These are phyloP conservation scores for Boletus tylopilopsis DNA, from an alignment of 768 basidiomycete species.

Conservation along the genomic window DNA sequence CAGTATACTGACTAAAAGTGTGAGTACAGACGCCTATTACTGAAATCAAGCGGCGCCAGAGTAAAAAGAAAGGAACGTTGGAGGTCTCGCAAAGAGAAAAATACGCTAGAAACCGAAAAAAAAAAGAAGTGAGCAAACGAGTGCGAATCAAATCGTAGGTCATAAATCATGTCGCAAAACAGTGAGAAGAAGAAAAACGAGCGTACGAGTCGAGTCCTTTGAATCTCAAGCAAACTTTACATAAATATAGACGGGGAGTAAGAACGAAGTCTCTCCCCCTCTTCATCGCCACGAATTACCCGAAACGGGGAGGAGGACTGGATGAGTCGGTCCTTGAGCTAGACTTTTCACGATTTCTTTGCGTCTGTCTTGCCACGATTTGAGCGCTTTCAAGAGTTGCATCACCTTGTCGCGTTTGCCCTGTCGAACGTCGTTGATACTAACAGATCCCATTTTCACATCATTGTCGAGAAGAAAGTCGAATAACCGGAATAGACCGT, in stretches of 20 bases:
- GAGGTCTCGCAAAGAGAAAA: conserved; percentile 9
- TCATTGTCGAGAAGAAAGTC: conserved; percentile 92
- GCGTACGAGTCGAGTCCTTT: conserved; percentile 15
- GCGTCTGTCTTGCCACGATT: conserved; percentile 77
- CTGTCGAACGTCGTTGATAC: conserved; percentile 87
- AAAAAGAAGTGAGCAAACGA: background rate
- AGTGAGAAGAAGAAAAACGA: conserved; percentile 18
- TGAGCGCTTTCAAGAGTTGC: conserved; percentile 73
- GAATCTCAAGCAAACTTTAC: background rate
- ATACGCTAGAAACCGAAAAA: background rate
- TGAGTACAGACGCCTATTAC: conserved; percentile 10
- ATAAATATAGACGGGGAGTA: background rate
- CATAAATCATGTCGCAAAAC: conserved; percentile 7
- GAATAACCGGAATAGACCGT: conserved; percentile 84
- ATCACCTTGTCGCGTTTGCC: conserved; percentile 80
- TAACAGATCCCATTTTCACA: conserved; percentile 86
- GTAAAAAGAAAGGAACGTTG: conserved; percentile 2
- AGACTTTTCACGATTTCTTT: conserved; percentile 51
- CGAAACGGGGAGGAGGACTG: conserved; percentile 6
- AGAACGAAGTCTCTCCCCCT: too few species aligned
- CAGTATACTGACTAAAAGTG: conserved; percentile 1
- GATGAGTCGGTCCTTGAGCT: conserved; percentile 33
- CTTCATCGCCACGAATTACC: background rate
- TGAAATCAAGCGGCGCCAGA: conserved; percentile 3
- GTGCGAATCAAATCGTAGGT: background rate